A percentile compares a stretch with the other conserved stretches of the same genome.
phyloP scores from a whole-genome alignment of 2,329 filamentous ascomycete species.

The Fusarium torulosum region DNA sequence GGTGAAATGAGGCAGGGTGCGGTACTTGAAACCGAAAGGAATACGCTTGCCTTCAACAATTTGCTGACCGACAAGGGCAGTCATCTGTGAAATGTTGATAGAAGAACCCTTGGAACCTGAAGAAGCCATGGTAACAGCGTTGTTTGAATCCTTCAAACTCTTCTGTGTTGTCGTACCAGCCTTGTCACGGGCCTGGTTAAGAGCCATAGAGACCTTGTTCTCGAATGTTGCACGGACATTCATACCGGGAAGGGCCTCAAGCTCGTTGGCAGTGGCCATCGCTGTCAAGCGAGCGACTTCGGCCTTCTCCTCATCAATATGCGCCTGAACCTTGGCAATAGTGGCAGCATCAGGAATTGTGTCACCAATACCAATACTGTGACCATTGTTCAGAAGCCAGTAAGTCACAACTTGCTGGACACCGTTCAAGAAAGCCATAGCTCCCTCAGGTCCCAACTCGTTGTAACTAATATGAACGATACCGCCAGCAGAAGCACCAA shows the following conservation, averaged over 20 bases:
- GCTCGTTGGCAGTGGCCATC: constrained; percentile 83
- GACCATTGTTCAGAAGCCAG: constrained; percentile 95
- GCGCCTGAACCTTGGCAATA: constrained; percentile 84
- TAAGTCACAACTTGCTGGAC: constrained; percentile 95
- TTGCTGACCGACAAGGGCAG: constrained; percentile 95
- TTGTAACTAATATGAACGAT: constrained; percentile 97
- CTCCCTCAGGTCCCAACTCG: constrained; percentile 85
- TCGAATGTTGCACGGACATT: constrained; percentile 98
- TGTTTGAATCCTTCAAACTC: constrained; percentile 95
- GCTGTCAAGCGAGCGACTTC: constrained; percentile 82
- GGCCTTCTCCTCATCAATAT: constrained; percentile 84
- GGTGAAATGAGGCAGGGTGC: constrained; percentile 96
- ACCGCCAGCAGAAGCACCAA: constrained; percentile 90
- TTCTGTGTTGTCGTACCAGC: constrained; percentile 93
- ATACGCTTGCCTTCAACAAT: constrained; percentile 99
- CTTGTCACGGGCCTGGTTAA: constrained; percentile 96
- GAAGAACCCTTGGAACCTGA: constrained; percentile 98
- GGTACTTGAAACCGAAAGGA: constrained; percentile 98
- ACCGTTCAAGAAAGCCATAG: constrained; percentile 96
- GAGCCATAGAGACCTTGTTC: constrained; percentile 91
- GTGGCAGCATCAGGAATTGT: constrained; percentile 92
- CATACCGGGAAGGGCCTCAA: constrained; percentile 97
- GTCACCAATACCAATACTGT: constrained; percentile 98
- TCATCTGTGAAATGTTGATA: constrained; percentile 99
- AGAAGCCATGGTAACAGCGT: constrained; percentile 94